Evolutionary conservation across 495 filamentous ascomycete genomes (phyloP).

Genomic region (Aspergillus affinis): DNA sequence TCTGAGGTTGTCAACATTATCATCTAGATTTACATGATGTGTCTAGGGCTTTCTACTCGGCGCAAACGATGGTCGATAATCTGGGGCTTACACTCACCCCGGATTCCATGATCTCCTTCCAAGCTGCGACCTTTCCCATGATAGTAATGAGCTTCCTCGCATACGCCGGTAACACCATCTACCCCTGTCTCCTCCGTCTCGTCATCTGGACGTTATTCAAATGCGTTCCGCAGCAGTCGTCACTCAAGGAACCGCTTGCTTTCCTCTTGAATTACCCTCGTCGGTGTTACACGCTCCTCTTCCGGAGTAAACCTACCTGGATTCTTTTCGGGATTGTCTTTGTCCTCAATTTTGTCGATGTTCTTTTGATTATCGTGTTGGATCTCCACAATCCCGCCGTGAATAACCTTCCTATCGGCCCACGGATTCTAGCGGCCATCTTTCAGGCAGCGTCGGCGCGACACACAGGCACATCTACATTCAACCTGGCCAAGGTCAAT

Average conservation of each 20-base stretch:
- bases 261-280: constrained; percentile 62
- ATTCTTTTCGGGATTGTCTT: constrained; percentile 59
- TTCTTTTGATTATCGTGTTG: constrained; percentile 60
- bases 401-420: constrained; percentile 25
- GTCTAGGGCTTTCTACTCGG: constrained; percentile 33
- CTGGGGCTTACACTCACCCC: constrained; percentile 73
- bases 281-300: constrained; percentile 63
- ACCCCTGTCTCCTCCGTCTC: constrained; percentile 76
- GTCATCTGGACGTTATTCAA: constrained; percentile 68
- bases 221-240: constrained; percentile 43
- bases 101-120: constrained; percentile 80
- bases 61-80: constrained; percentile 42
- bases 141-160: constrained; percentile 73
- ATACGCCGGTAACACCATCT: constrained; percentile 78
- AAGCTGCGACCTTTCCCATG: constrained; percentile 64
- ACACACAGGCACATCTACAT: constrained; percentile 57
- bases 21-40: background rate
- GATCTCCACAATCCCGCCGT: constrained; percentile 45
- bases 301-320: constrained; percentile 62
- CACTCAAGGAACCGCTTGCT: constrained; percentile 35
- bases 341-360: constrained; percentile 54
- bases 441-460: constrained; percentile 62
- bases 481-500: constrained; percentile 56
- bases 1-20: background rate
- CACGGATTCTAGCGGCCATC: constrained; percentile 54